These are phyloP conservation scores for Dothistroma septosporum DNA, from an alignment of 2,329 filamentous ascomycete species.

Conservation along the genomic window DNA sequence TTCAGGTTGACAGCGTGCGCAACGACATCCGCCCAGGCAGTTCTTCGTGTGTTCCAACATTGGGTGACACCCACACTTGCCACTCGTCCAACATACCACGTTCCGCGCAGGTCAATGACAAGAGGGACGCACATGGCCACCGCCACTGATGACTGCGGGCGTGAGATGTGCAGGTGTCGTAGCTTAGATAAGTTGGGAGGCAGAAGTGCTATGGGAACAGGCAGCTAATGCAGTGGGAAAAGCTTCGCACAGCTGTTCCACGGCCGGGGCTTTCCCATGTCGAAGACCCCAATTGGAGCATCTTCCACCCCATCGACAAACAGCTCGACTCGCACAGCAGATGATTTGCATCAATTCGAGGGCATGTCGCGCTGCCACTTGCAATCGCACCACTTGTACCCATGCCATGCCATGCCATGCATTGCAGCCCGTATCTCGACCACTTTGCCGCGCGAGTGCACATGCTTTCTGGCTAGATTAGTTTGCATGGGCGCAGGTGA, in stretches of 20 bases:
- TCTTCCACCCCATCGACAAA: neutral
- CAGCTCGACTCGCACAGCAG: neutral
- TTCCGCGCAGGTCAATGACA: too few species aligned
- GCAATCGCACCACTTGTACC: too few species aligned
- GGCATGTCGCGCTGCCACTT: neutral
- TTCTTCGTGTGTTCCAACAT: neutral
- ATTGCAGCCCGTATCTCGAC: neutral
- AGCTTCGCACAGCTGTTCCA: neutral
- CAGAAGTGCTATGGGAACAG: too few species aligned
- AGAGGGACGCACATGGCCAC: too few species aligned
- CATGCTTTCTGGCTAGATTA: neutral
- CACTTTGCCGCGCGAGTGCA: neutral
- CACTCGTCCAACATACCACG: too few species aligned
- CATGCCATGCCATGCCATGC: neutral
- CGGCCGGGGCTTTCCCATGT: neutral
- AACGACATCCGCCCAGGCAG: neutral
- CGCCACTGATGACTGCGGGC: too few species aligned
- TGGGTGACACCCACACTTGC: neutral
- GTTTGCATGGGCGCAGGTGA: neutral
- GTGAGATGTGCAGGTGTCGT: too few species aligned
- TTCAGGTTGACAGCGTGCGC: neutral
- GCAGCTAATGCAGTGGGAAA: neutral
- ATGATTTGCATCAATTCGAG: neutral
- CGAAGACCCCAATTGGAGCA: neutral
- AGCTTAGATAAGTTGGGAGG: too few species aligned